Percentiles rank a stretch among this genome's conserved stretches.
These are phyloP conservation scores for Hypoxylon sp. DNA, from an alignment of 2,329 filamentous ascomycete genomes.

Conservation along the genomic window DNA sequence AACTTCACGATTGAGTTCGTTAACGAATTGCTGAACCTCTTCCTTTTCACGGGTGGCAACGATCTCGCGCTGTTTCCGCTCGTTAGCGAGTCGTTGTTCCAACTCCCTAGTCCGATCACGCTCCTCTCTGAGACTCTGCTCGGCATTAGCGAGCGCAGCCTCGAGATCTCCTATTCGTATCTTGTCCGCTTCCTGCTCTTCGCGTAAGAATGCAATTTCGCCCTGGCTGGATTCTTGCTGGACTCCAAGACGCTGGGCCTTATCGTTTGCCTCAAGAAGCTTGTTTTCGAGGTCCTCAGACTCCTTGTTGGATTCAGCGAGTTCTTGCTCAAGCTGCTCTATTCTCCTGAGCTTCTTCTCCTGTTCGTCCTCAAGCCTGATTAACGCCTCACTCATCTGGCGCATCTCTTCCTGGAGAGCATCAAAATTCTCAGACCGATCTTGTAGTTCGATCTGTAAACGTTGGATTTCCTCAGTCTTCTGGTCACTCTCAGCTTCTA, in stretches of 20 bases:
- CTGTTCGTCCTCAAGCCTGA: conserved; percentile 91
- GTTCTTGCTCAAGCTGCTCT: conserved; percentile 84
- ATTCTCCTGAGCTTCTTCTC: conserved; percentile 84
- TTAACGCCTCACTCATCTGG: conserved; percentile 86
- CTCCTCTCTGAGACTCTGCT: conserved; percentile 86
- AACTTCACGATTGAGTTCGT: conserved; percentile 90
- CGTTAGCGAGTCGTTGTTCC: conserved; percentile 81
- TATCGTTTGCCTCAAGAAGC: conserved; percentile 86
- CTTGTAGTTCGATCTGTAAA: conserved; percentile 78
- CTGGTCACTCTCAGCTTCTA: conserved; percentile 80
- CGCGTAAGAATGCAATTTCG: conserved; percentile 93
- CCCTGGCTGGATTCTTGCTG: conserved; percentile 93
- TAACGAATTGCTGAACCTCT: conserved; percentile 92
- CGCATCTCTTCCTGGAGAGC: conserved; percentile 96
- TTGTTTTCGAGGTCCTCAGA: conserved; percentile 88
- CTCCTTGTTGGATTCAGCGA: conserved; percentile 87
- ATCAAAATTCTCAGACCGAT: conserved; percentile 87
- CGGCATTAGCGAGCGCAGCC: conserved; percentile 82
- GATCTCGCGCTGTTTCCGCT: conserved; percentile 88
- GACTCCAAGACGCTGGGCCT: conserved; percentile 88
- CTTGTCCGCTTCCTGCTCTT: conserved; percentile 98
- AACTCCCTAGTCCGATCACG: conserved; percentile 81
- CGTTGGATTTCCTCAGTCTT: conserved; percentile 79
- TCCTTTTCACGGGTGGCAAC: conserved; percentile 92
- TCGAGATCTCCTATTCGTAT: conserved; percentile 97